Evolutionary conservation across 345 rosid species (phyloP).

Genomic region (Diplotaxis tenuifolia): DNA sequence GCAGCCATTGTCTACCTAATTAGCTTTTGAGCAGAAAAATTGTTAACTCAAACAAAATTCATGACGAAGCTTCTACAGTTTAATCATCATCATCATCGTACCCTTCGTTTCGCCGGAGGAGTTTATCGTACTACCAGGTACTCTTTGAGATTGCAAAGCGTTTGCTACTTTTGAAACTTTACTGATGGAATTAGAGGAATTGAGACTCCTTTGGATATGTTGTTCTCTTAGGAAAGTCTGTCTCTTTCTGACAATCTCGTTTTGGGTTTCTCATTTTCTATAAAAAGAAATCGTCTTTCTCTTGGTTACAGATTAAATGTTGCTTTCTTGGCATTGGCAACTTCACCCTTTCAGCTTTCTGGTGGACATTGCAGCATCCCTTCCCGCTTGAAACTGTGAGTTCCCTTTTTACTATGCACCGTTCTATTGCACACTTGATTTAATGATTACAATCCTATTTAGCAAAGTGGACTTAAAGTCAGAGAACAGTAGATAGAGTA

Average conservation of each 20-base stretch:
- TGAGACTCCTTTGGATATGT: neutral
- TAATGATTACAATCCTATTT: conserved; percentile 12
- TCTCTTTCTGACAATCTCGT: conserved; percentile 12
- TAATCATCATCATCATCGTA: neutral
- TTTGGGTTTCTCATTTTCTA: conserved; percentile 18
- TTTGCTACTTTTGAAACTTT: neutral
- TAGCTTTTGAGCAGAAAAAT: neutral
- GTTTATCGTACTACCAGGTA: conserved; percentile 27
- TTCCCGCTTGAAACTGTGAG: conserved; percentile 34
- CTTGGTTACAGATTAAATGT: conserved; percentile 24
- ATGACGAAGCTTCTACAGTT: conserved; percentile 24
- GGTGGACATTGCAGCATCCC: conserved; percentile 24
- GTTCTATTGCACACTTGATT: neutral
- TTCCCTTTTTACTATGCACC: neutral
- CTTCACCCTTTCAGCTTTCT: conserved; percentile 8
- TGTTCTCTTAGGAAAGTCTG: neutral
- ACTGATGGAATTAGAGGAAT: neutral
- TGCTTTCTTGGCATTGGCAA: conserved; percentile 3
- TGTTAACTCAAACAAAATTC: neutral
- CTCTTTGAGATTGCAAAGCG: too few relatives aligned
- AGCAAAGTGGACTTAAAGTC: neutral
- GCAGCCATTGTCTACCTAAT: conserved; percentile 6
- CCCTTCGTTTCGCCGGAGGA: conserved; percentile 8
- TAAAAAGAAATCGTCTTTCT: neutral
- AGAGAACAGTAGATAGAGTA: neutral